Percentiles rank a stretch among this genome's conserved stretches.
phyloP scores from a whole-genome alignment of 176 grass and related monocot species.

The Juncus inflexus region DNA sequence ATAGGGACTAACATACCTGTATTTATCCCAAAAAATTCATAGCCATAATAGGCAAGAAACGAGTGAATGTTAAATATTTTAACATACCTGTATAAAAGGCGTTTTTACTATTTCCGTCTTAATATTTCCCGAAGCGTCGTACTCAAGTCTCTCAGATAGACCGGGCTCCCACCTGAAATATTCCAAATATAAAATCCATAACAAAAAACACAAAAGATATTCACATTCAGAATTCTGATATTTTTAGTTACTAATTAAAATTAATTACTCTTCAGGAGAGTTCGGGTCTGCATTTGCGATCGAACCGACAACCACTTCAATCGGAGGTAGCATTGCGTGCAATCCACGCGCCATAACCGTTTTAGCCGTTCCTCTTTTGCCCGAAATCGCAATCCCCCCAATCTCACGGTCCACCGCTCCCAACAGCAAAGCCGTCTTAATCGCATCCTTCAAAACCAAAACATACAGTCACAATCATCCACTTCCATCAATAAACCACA shows the following conservation, averaged over 20 bases:
- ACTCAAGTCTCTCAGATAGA: slow-evolving; percentile 52
- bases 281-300: slow-evolving; percentile 73
- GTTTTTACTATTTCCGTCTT: slow-evolving; percentile 82
- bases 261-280: slow-evolving; percentile 67
- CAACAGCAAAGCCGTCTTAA: slow-evolving; percentile 81
- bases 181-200: not conserved
- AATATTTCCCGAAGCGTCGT: slow-evolving; percentile 68
- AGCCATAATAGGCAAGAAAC: too few species aligned
- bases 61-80: too few species aligned
- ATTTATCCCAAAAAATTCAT: too few species aligned
- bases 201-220: not conserved
- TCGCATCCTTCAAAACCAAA: slow-evolving; percentile 53
- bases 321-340: slow-evolving; percentile 93
- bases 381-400: slow-evolving; percentile 96
- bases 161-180: slow-evolving; percentile 75
- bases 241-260: not conserved
- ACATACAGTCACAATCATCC: too few species aligned
- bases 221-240: not conserved
- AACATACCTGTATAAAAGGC: slow-evolving; percentile 87
- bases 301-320: slow-evolving; percentile 82
- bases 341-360: slow-evolving; percentile 96
- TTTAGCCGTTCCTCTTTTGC: slow-evolving; percentile 86
- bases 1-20: too few species aligned
- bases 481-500: not conserved
- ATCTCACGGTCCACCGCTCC: slow-evolving; percentile 85